Evolutionary conservation across 805 yeast species (phyloP), one percentile per base, ranked within the genome.

Genomic region (Diddensiella santjacobensis): DNA sequence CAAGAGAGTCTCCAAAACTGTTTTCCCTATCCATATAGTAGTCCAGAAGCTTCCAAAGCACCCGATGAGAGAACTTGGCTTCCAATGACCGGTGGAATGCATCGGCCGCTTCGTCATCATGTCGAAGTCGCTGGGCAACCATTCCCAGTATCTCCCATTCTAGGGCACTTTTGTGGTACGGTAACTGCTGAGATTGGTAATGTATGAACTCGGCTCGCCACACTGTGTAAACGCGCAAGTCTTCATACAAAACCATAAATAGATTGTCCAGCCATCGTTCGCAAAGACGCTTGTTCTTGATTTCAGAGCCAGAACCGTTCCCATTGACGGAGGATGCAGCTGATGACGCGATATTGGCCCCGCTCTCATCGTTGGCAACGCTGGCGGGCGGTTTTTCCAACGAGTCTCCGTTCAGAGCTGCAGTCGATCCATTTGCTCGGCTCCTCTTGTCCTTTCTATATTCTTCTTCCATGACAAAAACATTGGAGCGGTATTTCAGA

Each of bases 81-180:
- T 73, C 68, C 42, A 93, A 68, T 1, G 95, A 91, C 54, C 76
- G 76, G 49, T 78, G 75, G 68, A 85, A 90, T 5, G 98, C 96
- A 41, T 77, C 77, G 0, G 90, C 81, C 0, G 97, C 96, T 66
- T 89, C 97, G 57, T 83, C 87, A 54, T 71, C 74, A 64, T 91
- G 96, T 53, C 89, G 88, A 55, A 95, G 73, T 55, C 99, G 78
- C 58, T 75, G 78, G 1, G 98, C 95, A 42, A 89, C 82, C 58
- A 80, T 72, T 1, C 99, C 99, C 53, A 90, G 73, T 30, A 87
- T 72, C 67, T 95, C 96, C 96, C 97, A 90, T 66, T 90, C 97
- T 49, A 84, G 70, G 0, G 96, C 81, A 23, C 83, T 71, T 62
- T 87, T 89, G 58, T 79, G 80, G 64, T 84, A 85, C 38, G 80